Percentiles rank a stretch among this genome's conserved stretches.
phyloP scores from a whole-genome alignment of 495 filamentous ascomycete species.

The Sordaria brevicollis region DNA sequence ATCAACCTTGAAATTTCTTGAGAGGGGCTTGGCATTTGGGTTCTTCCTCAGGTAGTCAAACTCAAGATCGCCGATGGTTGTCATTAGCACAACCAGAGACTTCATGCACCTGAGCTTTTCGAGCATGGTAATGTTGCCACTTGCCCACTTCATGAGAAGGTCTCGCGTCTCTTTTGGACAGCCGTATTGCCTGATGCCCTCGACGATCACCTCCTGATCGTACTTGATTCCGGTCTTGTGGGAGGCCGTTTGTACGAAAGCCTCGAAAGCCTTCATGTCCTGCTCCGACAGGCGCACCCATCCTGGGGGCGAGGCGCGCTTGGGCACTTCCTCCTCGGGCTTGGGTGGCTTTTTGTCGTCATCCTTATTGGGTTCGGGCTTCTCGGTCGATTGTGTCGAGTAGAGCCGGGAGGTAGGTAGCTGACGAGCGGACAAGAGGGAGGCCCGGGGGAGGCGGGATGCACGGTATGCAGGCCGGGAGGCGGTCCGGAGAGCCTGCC shows the following conservation, averaged over 20 bases:
- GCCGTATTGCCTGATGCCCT: slow-evolving; percentile 13
- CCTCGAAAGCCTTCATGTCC: slow-evolving; percentile 10
- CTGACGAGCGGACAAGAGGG: slow-evolving; percentile 1
- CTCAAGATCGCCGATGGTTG: slow-evolving; percentile 5
- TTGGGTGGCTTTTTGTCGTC: neutral
- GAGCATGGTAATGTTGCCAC: slow-evolving; percentile 49
- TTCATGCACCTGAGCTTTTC: slow-evolving; percentile 40
- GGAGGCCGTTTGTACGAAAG: neutral
- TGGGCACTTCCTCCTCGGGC: neutral
- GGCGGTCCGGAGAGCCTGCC: slow-evolving; percentile 12
- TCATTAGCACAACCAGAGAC: slow-evolving; percentile 8
- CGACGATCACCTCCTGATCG: neutral
- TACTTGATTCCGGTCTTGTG: neutral
- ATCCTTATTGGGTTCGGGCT: neutral
- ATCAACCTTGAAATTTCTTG: neutral
- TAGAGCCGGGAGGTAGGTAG: slow-evolving; percentile 9
- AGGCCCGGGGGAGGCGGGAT: slow-evolving; percentile 7
- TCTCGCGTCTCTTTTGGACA: slow-evolving; percentile 20
- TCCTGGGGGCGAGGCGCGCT: slow-evolving; percentile 16
- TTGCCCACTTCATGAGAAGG: slow-evolving; percentile 42
- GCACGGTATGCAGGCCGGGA: slow-evolving; percentile 7
- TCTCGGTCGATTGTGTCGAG: slow-evolving; percentile 10
- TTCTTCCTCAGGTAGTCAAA: neutral
- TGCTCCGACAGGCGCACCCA: slow-evolving; percentile 27
- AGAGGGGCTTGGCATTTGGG: neutral